Base-by-base conservation (phyloP, 2,329 filamentous ascomycete species). In the Pseudocercospora macadamiae region DNA sequence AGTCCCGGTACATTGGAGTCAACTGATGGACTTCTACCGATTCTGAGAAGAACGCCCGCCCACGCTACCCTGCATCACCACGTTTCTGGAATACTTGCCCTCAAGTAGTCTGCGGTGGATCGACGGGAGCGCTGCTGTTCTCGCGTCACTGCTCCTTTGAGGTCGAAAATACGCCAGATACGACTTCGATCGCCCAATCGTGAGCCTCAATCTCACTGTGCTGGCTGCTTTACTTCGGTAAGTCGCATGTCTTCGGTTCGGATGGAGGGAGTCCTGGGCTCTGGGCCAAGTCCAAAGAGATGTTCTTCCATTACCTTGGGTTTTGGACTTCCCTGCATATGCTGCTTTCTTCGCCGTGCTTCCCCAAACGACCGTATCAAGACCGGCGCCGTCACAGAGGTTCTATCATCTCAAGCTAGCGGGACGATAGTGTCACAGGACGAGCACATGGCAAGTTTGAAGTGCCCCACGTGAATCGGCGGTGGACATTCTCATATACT, bases 401-500 rank as follows among this genome's bases (percentile, higher is more conserved):
- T 21, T 47, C 42, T 47, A 47, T 47, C 19, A 47, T 21, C 42
- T 47, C 42, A 47, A 25, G 23, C 21, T 26, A 47, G 19, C 23
- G 28, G 26, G 32, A 25, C 25, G 10, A 45, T 45, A 21, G 56
- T 59, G 56, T 59, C 51, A 59, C 56, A 25, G 36, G 19, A 16
- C 32, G 51, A 26, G 26, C 51, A 51, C 36, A 42, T 37, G 51
- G 42, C 37, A 39, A 49, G 23, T 25, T 26, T 21, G 23, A 9
- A 14, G 23, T 47, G 19, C 5, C 10, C 10, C 51, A 48, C 55
- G 39, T 39, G 55, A 48, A 60, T 19, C 48, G 52, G 60, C 60
- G 60, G 60, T 63, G 54, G 57, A 45, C 25, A 8, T n/a, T 23
- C 37, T 9, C 54, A 30, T 54, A 56, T 45, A 25, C 47, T 44